Evolutionary conservation across 441 rosid genomes (phyloP).

Genomic region (Gossypium schwendimanii): DNA sequence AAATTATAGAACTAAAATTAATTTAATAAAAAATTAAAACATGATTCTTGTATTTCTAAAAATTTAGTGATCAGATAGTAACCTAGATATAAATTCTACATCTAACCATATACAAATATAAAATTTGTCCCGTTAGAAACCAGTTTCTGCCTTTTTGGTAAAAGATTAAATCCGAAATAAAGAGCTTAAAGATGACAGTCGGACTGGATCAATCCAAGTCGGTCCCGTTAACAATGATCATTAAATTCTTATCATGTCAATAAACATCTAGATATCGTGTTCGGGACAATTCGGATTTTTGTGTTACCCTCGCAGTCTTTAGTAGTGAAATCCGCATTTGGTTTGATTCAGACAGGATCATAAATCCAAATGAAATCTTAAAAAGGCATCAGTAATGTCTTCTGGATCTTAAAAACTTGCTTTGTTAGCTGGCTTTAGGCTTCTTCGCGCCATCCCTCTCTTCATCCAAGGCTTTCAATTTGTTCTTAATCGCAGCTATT

Average conservation of each 20-base stretch:
- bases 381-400: neutral
- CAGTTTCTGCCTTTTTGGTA: no score
- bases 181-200: no score
- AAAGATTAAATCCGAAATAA: no score
- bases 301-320: neutral
- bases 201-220: no score
- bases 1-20: no score
- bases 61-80: no score
- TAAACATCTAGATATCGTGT: neutral
- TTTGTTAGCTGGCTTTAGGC: slow-evolving; percentile 36
- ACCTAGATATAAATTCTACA: no score
- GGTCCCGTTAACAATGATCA: no score
- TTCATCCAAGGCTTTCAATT: slow-evolving; percentile 72
- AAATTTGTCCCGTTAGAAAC: no score
- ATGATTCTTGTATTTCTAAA: no score
- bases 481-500: slow-evolving; percentile 79
- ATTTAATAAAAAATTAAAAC: no score
- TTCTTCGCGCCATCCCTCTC: slow-evolving; percentile 48
- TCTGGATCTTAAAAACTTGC: neutral
- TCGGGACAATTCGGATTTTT: neutral
- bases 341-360: neutral
- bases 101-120: no score
- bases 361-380: neutral
- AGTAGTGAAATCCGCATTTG: neutral
- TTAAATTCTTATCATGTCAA: neutral